Conservation (phyloP, 176 grass and related monocot genomes). For the Pontederia crassipes region DNA sequence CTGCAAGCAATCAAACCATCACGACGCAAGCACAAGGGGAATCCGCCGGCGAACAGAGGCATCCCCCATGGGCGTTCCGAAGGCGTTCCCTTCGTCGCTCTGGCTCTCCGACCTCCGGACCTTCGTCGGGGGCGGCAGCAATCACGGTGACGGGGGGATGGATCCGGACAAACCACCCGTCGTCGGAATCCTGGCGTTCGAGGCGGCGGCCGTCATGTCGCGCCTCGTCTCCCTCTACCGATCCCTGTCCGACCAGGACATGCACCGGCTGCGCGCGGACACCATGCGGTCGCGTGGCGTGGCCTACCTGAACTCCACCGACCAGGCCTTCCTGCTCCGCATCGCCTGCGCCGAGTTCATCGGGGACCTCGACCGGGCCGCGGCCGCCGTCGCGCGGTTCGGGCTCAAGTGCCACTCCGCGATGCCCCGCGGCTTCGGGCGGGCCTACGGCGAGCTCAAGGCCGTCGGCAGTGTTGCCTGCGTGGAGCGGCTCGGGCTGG, state of each 20-base stretch:
- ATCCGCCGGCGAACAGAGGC: too few relatives aligned
- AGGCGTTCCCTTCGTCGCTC: neutral
- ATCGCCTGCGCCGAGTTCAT: conserved; percentile 75
- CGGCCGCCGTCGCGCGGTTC: conserved; percentile 45
- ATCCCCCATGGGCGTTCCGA: neutral
- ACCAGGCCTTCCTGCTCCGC: conserved; percentile 63
- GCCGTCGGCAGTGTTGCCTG: conserved; percentile 4
- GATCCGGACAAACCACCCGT: conserved; percentile 27
- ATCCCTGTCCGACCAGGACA: conserved; percentile 51
- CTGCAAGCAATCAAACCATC: too few relatives aligned
- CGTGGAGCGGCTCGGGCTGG: conserved; percentile 46
- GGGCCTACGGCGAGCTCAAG: conserved; percentile 45
- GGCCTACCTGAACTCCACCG: conserved; percentile 71
- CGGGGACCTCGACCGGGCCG: conserved; percentile 43
- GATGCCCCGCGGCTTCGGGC: conserved; percentile 39
- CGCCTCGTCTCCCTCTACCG: conserved; percentile 69
- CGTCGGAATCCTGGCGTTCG: conserved; percentile 78
- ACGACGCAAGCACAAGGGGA: too few relatives aligned
- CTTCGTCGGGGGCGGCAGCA: neutral
- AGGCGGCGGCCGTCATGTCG: conserved; percentile 70
- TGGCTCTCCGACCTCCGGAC: conserved; percentile 26
- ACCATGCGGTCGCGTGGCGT: conserved; percentile 73
- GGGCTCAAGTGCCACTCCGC: conserved; percentile 33
- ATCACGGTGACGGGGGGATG: neutral
- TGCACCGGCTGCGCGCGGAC: conserved; percentile 49